A percentile compares a stretch with the other conserved stretches of the same genome.
Evolutionary conservation across 192 early-diverging fungal genomes (phyloP).

Genomic region (Coemansia sp.): DNA sequence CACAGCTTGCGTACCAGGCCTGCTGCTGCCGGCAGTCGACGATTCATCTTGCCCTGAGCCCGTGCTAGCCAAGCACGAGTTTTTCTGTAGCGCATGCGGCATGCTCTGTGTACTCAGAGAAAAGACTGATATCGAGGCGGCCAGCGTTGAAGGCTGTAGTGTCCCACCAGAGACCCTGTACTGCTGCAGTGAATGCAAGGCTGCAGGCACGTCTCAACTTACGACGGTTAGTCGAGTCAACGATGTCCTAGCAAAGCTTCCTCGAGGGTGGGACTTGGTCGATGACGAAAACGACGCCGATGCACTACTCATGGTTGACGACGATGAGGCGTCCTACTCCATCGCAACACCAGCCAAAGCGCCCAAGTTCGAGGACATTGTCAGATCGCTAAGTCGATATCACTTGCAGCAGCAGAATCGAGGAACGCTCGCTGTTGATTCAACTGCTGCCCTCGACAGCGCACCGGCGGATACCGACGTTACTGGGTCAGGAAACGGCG

Average conservation of each 20-base stretch:
- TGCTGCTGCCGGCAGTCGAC: not conserved
- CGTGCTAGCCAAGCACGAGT: constrained; percentile 6
- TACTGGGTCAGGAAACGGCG: not conserved
- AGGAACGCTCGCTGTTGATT: not conserved
- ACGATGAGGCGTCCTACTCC: constrained; percentile 11
- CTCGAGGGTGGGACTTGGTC: constrained; percentile 29
- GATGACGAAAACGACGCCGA: constrained; percentile 28
- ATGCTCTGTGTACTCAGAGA: not conserved
- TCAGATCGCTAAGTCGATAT: constrained; percentile 17
- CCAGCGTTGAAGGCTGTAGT: not conserved
- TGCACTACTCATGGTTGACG: constrained; percentile 26
- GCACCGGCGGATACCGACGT: not conserved
- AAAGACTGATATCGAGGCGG: not conserved
- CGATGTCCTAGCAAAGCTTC: constrained; percentile 18
- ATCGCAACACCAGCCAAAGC: not conserved
- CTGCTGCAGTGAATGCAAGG: constrained; percentile 29
- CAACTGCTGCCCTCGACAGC: not conserved
- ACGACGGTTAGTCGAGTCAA: constrained; percentile 14
- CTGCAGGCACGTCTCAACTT: not conserved
- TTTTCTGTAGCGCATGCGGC: constrained; percentile 15
- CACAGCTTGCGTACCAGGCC: not conserved
- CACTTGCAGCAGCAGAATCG: constrained; percentile 22
- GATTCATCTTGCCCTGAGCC: constrained; percentile 4
- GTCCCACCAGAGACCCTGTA: constrained; percentile 9
- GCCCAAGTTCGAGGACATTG: constrained; percentile 11